Percentiles rank a stretch among this genome's conserved stretches.
Evolutionary conservation across 257 asterid genomes (phyloP).

Genomic region (Linaria vulgaris): DNA sequence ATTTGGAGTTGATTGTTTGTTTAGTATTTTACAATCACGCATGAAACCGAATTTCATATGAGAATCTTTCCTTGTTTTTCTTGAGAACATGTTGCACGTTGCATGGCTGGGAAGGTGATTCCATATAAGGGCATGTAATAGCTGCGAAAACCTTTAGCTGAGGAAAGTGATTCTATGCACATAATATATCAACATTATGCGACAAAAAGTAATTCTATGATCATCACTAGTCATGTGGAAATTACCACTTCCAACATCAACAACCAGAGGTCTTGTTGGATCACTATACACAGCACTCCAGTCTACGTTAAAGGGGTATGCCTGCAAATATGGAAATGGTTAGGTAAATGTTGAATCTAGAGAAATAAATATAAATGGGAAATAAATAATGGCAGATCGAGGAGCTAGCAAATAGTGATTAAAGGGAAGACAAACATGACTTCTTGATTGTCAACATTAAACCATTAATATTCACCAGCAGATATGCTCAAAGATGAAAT

Average conservation of each 20-base stretch:
- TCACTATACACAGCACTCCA: constrained; percentile 62
- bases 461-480: constrained; percentile 12
- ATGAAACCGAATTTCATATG: no score
- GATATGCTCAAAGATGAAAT: constrained; percentile 22
- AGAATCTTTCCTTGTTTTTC: no score
- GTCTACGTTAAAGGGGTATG: constrained; percentile 63
- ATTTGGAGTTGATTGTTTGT: no score
- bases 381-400: constrained; percentile 15
- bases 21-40: no score
- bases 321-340: constrained; percentile 68
- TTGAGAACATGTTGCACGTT: no score
- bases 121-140: constrained; percentile 8
- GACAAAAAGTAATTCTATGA: not conserved
- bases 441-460: constrained; percentile 13
- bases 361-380: no score
- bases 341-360: not conserved
- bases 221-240: constrained; percentile 9
- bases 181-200: constrained; percentile 5
- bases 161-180: not conserved
- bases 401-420: constrained; percentile 4
- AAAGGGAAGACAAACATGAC: not conserved
- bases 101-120: not conserved
- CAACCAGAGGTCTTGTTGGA: constrained; percentile 68
- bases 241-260: constrained; percentile 94
- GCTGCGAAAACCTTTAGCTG: not conserved